A percentile compares a stretch with the other conserved stretches of the same genome.
These are phyloP conservation scores for Kodamaea kaohsiungensis DNA, from an alignment of 805 yeast species.

Conservation along the genomic window DNA sequence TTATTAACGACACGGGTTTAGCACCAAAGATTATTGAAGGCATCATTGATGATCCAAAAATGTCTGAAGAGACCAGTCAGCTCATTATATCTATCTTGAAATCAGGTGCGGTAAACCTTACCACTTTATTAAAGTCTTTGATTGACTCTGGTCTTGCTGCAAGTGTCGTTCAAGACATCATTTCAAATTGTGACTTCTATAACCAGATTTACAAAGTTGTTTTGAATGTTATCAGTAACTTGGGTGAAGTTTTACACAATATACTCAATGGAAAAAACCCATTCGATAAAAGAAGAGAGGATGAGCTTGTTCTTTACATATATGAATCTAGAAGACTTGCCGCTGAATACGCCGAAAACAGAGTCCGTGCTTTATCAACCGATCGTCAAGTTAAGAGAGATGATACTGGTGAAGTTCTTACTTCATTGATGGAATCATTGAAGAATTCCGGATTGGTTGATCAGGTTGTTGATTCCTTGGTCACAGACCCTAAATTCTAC, in stretches of 20 bases:
- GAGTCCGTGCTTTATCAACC: background rate
- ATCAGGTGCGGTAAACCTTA: conserved; percentile 32
- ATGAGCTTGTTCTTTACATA: background rate
- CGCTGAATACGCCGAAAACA: background rate
- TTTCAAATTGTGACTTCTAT: conserved; percentile 41
- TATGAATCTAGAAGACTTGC: conserved; percentile 7
- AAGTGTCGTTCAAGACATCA: conserved; percentile 34
- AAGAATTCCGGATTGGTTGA: conserved; percentile 44
- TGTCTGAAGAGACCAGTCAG: conserved; percentile 29
- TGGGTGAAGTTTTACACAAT: conserved; percentile 27
- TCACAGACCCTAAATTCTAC: conserved; percentile 39
- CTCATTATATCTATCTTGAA: conserved; percentile 31
- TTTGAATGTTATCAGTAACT: conserved; percentile 28
- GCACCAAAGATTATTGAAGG: conserved; percentile 38
- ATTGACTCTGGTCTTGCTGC: conserved; percentile 45
- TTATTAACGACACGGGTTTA: conserved; percentile 36
- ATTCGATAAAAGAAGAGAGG: conserved; percentile 23
- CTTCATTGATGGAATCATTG: conserved; percentile 44
- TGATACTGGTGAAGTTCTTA: conserved; percentile 14
- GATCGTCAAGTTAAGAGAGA: conserved; percentile 1
- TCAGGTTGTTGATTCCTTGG: conserved; percentile 37
- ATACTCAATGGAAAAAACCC: conserved; percentile 22
- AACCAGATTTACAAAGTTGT: conserved; percentile 41
- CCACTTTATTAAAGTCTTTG: conserved; percentile 40
- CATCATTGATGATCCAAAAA: conserved; percentile 32